These are phyloP conservation scores for Letharia lupina DNA, from an alignment of 495 filamentous ascomycete genomes.

Conservation along the genomic window DNA sequence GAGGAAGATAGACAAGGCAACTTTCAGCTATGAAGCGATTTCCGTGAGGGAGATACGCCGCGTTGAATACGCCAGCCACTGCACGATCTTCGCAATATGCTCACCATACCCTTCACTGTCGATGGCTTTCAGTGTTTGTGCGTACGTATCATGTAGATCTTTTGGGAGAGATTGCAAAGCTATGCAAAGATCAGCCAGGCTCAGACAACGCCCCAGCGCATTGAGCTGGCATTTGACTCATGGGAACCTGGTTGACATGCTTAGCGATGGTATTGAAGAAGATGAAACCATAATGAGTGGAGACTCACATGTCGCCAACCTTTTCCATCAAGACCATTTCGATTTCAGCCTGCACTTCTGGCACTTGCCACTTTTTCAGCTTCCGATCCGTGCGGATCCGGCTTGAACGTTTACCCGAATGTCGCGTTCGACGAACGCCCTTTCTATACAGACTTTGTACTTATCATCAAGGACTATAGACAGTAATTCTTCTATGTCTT, in stretches of 20 bases:
- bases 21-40: no score
- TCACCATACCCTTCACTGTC: no score
- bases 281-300: not conserved
- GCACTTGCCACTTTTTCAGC: constrained; percentile 17
- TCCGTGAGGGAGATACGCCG: no score
- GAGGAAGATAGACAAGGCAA: no score
- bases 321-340: constrained; percentile 25
- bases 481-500: constrained; percentile 24
- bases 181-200: constrained; percentile 25
- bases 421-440: constrained; percentile 24
- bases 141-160: no score
- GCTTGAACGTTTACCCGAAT: constrained; percentile 25
- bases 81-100: no score
- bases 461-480: not conserved
- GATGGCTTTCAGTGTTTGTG: no score
- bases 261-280: not conserved
- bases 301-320: constrained; percentile 32
- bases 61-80: no score
- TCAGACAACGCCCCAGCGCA: constrained; percentile 24
- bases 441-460: constrained; percentile 6
- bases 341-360: constrained; percentile 21
- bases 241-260: constrained; percentile 28
- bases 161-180: constrained; percentile 26
- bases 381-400: constrained; percentile 3
- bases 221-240: constrained; percentile 36